These are phyloP conservation scores for Cordyceps cicadae DNA, from an alignment of 2,329 filamentous ascomycete genomes.

Conservation along the genomic window DNA sequence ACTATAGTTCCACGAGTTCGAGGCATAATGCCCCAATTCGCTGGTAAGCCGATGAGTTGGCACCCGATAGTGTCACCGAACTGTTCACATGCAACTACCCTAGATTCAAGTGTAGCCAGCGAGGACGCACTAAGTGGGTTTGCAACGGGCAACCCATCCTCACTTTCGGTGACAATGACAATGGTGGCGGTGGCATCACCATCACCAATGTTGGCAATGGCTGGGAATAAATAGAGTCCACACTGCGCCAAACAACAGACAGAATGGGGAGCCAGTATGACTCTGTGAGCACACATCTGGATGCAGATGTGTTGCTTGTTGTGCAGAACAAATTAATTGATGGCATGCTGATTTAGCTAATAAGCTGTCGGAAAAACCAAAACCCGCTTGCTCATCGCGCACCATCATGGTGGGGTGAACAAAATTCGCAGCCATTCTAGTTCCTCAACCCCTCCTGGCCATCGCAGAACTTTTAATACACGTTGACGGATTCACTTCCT, in stretches of 20 bases:
- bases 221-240: not conserved
- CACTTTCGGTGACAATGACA: constrained; percentile 8
- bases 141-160: constrained; percentile 4
- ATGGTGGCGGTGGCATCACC: constrained; percentile 5
- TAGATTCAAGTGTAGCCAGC: not conserved
- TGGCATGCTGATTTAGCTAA: not conserved
- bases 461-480: not conserved
- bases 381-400: not conserved
- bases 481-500: constrained; percentile 9
- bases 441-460: constrained; percentile 2
- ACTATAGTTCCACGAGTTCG: no score
- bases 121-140: not conserved
- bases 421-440: constrained; percentile 5
- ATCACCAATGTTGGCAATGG: constrained; percentile 8
- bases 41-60: not conserved
- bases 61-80: not conserved
- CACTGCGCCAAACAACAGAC: no score
- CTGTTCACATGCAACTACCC: not conserved
- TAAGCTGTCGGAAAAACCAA: constrained; percentile 6
- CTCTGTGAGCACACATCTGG: not conserved
- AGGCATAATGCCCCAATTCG: no score
- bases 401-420: constrained; percentile 6
- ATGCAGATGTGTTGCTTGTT: not conserved
- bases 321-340: no score
- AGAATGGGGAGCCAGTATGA: constrained; percentile 5